Evolutionary conservation across 352 stramenopile genomes (phyloP).

Genomic region (Elongisporangium undulatum): DNA sequence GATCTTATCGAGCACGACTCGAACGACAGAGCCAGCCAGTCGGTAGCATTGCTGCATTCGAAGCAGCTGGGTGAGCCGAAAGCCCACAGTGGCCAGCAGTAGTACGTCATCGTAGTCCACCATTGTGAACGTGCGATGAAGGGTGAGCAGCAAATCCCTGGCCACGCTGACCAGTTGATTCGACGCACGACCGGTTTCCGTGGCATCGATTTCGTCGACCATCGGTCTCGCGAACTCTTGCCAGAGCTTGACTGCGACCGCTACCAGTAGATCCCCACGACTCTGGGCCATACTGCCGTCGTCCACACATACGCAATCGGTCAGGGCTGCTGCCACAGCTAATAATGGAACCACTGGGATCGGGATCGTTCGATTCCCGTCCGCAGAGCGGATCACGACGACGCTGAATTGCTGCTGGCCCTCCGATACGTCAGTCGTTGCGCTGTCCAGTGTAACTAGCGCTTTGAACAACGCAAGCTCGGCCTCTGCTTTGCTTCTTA

Average conservation of each 20-base stretch:
- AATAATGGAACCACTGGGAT: slow-evolving; percentile 13
- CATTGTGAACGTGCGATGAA: slow-evolving; percentile 33
- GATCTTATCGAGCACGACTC: slow-evolving; percentile 29
- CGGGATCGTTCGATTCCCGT: slow-evolving; percentile 6
- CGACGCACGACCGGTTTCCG: slow-evolving; percentile 12
- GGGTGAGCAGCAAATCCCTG: slow-evolving; percentile 26
- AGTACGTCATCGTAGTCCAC: slow-evolving; percentile 51
- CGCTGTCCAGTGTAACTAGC: slow-evolving; percentile 5
- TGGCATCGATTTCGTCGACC: slow-evolving; percentile 27
- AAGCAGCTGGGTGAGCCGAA: slow-evolving; percentile 36
- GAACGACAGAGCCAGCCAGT: slow-evolving; percentile 27
- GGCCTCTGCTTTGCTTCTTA: slow-evolving; percentile 8
- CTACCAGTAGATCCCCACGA: slow-evolving; percentile 29
- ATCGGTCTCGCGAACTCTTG: slow-evolving; percentile 22
- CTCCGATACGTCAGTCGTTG: not conserved
- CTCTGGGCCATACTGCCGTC: slow-evolving; percentile 13
- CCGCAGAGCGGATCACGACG: slow-evolving; percentile 10
- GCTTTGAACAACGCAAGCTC: slow-evolving; percentile 26
- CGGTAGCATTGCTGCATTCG: slow-evolving; percentile 19
- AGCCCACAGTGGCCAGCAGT: slow-evolving; percentile 33
- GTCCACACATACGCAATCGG: slow-evolving; percentile 17
- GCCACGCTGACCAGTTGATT: slow-evolving; percentile 12
- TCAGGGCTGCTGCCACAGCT: slow-evolving; percentile 15
- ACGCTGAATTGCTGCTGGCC: slow-evolving; percentile 11
- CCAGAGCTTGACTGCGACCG: slow-evolving; percentile 33